Evolutionary conservation across 2,329 filamentous ascomycete species (phyloP).

Genomic region (Beauveria brongniartii): DNA sequence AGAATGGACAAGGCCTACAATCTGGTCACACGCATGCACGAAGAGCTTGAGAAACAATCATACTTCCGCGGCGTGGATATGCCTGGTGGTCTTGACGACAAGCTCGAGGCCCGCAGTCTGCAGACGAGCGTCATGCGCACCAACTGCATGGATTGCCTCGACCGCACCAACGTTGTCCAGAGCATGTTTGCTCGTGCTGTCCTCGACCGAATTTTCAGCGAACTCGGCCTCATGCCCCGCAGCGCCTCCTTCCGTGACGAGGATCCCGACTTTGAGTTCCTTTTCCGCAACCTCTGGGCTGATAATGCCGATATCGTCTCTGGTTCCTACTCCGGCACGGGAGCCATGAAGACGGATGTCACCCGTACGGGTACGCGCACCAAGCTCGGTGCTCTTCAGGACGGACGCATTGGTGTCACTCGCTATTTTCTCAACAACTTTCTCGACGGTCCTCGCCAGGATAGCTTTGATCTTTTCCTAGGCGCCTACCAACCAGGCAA

Average conservation of each 20-base stretch:
- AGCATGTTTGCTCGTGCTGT: constrained; percentile 91
- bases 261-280: constrained; percentile 72
- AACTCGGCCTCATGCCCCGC: constrained; percentile 67
- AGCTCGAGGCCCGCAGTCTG: constrained; percentile 68
- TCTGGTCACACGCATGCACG: constrained; percentile 72
- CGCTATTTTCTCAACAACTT: constrained; percentile 95
- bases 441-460: constrained; percentile 83
- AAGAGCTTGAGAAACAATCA: constrained; percentile 67
- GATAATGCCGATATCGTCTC: constrained; percentile 97
- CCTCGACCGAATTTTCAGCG: constrained; percentile 79
- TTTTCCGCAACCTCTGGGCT: constrained; percentile 97
- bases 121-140: constrained; percentile 91
- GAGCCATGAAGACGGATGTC: constrained; percentile 95
- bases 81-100: constrained; percentile 60
- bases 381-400: constrained; percentile 73
- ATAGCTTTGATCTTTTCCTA: constrained; percentile 90
- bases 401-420: constrained; percentile 79
- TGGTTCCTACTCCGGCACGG: constrained; percentile 87
- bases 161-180: constrained; percentile 96
- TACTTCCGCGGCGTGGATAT: constrained; percentile 92
- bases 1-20: constrained; percentile 87
- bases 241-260: constrained; percentile 70
- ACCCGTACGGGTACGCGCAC: constrained; percentile 90
- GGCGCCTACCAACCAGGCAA: constrained; percentile 73
- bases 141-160: constrained; percentile 98